phyloP scores from a whole-genome alignment of 768 basidiomycete genomes.

The Pulveroboletus frians region DNA sequence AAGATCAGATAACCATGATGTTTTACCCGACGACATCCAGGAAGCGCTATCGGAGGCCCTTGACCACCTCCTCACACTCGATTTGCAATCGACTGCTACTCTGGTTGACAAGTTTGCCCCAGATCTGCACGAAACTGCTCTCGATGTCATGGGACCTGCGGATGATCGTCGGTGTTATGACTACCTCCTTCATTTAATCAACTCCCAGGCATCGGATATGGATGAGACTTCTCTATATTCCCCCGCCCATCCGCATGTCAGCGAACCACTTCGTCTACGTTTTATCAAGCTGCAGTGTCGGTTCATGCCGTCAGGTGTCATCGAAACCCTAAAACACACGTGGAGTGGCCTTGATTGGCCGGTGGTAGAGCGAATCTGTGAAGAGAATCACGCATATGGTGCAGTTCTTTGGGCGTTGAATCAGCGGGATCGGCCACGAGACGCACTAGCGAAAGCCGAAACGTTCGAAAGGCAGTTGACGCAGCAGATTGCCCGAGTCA shows the following conservation, averaged over 20 bases:
- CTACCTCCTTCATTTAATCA: conserved; percentile 74
- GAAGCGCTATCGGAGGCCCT: conserved; percentile 53
- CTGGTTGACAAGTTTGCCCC: conserved; percentile 70
- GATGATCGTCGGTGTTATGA: conserved; percentile 55
- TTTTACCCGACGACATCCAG: conserved; percentile 52
- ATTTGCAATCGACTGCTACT: conserved; percentile 62
- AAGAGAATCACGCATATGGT: conserved; percentile 59
- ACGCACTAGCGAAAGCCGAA: conserved; percentile 65
- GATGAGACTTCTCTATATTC: conserved; percentile 27
- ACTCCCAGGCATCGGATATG: conserved; percentile 41
- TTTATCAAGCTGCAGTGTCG: conserved; percentile 74
- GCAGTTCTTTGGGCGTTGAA: conserved; percentile 81
- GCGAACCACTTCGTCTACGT: conserved; percentile 45
- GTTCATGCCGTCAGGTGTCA: conserved; percentile 60
- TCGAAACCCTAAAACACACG: conserved; percentile 54
- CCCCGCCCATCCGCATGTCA: conserved; percentile 41
- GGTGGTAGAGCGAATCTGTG: conserved; percentile 57
- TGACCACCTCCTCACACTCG: conserved; percentile 55
- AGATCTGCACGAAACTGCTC: conserved; percentile 56
- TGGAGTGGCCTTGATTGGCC: conserved; percentile 50
- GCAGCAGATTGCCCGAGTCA: conserved; percentile 36
- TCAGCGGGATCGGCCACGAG: conserved; percentile 53
- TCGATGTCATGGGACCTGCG: conserved; percentile 44
- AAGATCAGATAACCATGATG: conserved; percentile 41
- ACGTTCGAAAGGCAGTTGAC: conserved; percentile 50